These are phyloP conservation scores for Boletus calvinii DNA, from an alignment of 1,284 basidiomycete species.

Conservation along the genomic window DNA sequence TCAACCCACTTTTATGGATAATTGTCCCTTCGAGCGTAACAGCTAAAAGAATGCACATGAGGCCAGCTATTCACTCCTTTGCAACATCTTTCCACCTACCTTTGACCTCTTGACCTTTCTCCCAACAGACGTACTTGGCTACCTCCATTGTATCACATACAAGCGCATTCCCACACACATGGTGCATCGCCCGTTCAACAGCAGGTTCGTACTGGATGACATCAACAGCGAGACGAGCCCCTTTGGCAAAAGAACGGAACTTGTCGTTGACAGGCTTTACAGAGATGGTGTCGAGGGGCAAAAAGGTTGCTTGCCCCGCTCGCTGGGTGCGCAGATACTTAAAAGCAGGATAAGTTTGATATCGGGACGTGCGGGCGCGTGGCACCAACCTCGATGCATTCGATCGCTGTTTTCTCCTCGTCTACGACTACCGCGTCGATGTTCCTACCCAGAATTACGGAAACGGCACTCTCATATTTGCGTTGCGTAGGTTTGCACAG, in stretches of 20 bases:
- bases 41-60: slow-evolving; percentile 50
- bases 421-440: slow-evolving; percentile 96
- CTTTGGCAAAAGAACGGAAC: slow-evolving; percentile 87
- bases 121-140: slow-evolving; percentile 88
- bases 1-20: slow-evolving; percentile 96
- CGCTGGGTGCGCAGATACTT: slow-evolving; percentile 96
- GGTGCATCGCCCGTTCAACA: slow-evolving; percentile 92
- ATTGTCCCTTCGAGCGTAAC: slow-evolving; percentile 97
- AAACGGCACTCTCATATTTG: slow-evolving; percentile 94
- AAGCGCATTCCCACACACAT: slow-evolving; percentile 92
- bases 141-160: slow-evolving; percentile 96
- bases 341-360: not conserved
- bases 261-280: slow-evolving; percentile 94
- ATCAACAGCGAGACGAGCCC: slow-evolving; percentile 92
- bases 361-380: not conserved
- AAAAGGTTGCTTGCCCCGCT: slow-evolving; percentile 93
- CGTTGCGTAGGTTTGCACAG: slow-evolving; percentile 90
- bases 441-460: slow-evolving; percentile 92
- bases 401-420: slow-evolving; percentile 94
- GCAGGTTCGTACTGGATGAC: slow-evolving; percentile 86
- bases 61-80: not conserved
- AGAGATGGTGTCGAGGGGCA: slow-evolving; percentile 95
- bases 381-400: slow-evolving; percentile 84
- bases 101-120: slow-evolving; percentile 94
- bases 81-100: slow-evolving; percentile 47